Base-by-base conservation (phyloP, 2,329 filamentous ascomycete species). In the Talaromyces sp. region DNA sequence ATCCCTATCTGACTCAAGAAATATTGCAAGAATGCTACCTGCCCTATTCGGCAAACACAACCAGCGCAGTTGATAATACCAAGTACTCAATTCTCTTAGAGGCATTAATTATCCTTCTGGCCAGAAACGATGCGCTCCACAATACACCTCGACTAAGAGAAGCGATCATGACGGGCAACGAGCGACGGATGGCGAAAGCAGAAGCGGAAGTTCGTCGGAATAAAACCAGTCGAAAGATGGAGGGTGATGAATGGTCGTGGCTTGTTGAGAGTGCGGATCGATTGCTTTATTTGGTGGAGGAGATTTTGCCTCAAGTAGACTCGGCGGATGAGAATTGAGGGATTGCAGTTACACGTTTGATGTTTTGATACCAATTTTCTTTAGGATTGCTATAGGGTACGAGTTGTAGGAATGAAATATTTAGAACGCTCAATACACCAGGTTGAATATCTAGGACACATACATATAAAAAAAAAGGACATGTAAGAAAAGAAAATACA, bases 31-130 rank as follows among this genome's bases (percentile, higher is more conserved):
- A 81, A 50, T 88, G 87, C 71, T 93, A 87, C 73, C 82, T 92
- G 2, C 86, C 86, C 0, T 87, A 84, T 68, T 81, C 89, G 0
- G 89, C 91, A 1, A 88, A 86, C 66, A 86, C 84, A 0, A 80
- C 84, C 14, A 83, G 81, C 7, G 75, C 84, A 0, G 83, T 86
- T 22, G 90, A 92, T 68, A 93, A 95, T 70, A 88, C 89, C 33
- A 90, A 90, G 73, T 82, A 93, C 43, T 88, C 89, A 1, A 76
- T 93, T 10, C 75, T 90, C 35, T 78, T 92, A 0, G 91, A 94
- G 76, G 82, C 82, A 1, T 76, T 92, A 59, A 71, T 91, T 35
- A 82, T 87, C 54, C 77, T 88, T 7, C 75, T 87, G 33, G 78
- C 74, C 13, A 73, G 72, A 14, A 71, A 72, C 37, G 73, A 75